phyloP scores from a whole-genome alignment of 2,329 filamentous ascomycete genomes.

The Trichoderma semiorbis region DNA sequence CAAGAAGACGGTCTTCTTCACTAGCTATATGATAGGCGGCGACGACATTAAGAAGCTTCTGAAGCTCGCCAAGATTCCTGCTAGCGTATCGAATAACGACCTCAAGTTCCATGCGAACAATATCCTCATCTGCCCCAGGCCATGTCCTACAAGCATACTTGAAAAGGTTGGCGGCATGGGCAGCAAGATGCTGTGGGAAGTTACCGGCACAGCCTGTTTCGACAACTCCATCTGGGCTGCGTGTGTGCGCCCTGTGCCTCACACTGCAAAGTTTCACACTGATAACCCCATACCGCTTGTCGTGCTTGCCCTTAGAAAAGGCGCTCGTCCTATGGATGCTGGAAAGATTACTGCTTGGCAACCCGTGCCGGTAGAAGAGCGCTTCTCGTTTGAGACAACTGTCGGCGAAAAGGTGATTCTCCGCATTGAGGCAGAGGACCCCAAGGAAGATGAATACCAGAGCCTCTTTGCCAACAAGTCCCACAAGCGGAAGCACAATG shows the following conservation, averaged over 20 bases:
- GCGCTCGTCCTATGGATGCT: conserved; percentile 74
- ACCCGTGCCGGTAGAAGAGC: conserved; percentile 65
- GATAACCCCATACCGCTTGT: conserved; percentile 76
- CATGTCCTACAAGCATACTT: conserved; percentile 68
- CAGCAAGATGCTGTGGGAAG: conserved; percentile 77
- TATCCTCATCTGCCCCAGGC: conserved; percentile 81
- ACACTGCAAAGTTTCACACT: conserved; percentile 67
- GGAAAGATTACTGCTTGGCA: conserved; percentile 81
- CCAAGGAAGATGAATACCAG: conserved; percentile 60
- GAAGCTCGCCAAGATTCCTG: conserved; percentile 63
- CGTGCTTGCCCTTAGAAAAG: conserved; percentile 75
- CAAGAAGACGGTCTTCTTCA: conserved; percentile 86
- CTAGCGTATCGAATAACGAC: conserved; percentile 62
- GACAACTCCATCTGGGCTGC: conserved; percentile 88
- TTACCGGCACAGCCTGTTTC: conserved; percentile 69
- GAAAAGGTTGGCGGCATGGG: conserved; percentile 85
- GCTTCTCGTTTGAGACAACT: conserved; percentile 74
- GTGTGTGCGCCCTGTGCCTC: conserved; percentile 67
- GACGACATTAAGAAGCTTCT: conserved; percentile 70
- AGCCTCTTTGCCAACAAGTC: conserved; percentile 58
- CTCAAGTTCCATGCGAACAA: conserved; percentile 82
- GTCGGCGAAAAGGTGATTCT: conserved; percentile 85
- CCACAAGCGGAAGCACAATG: conserved; percentile 57
- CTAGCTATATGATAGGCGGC: conserved; percentile 78
- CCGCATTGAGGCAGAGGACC: conserved; percentile 70